Evolutionary conservation across 495 filamentous ascomycete species (phyloP), one percentile per base, ranked within the genome.

Genomic region (Xylaria castorea): DNA sequence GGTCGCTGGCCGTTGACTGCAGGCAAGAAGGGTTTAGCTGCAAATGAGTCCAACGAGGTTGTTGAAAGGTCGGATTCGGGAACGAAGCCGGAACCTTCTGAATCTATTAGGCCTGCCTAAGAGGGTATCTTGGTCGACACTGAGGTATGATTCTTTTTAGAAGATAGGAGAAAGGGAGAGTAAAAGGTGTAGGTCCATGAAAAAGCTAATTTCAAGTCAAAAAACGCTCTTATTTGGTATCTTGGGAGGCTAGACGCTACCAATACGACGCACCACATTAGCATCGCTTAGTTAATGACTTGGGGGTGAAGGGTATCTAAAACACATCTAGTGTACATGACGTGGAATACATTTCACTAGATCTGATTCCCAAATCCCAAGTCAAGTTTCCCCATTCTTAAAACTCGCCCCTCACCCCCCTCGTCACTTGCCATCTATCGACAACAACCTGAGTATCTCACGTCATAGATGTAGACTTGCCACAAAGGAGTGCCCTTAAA

Each of bases 1-100:
- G 92, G 91, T 12, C 89, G 87, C 73, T 91, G 87, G 84, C 91
- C 92, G 22, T 81, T 93, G 61, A 80, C 86, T 78, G 88, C 83
- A 65, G 61, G 77, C 16, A 82, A 82, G 76, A 68, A 67, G 34
- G 53, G 5, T 16, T 18, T n/a, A 1, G 50, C 22, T 3, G 46
- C 18, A 3, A 34, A 22, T 69, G 58, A 30, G n/a, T 50, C 55
- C 1, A 18, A 38, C 20, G 44, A 61, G 0, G 34, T 44, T 20
- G 27, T 2, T 14, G 50, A 27, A 18, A 62, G 40, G 18, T 66
- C 38, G 30, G 18, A 20, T 27, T 57, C 48, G 2, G 38, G 38
- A 20, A 55, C 46, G 5, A 71, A 65, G 44, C 48, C 34, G 27
- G 69, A 71, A 2, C 48, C 32, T 34, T 64, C 69, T 14, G 34